Percentiles rank a stretch among this genome's conserved stretches.
Evolutionary conservation across 495 filamentous ascomycete genomes (phyloP).

Genomic region (Aspergillus carlsbadensis): DNA sequence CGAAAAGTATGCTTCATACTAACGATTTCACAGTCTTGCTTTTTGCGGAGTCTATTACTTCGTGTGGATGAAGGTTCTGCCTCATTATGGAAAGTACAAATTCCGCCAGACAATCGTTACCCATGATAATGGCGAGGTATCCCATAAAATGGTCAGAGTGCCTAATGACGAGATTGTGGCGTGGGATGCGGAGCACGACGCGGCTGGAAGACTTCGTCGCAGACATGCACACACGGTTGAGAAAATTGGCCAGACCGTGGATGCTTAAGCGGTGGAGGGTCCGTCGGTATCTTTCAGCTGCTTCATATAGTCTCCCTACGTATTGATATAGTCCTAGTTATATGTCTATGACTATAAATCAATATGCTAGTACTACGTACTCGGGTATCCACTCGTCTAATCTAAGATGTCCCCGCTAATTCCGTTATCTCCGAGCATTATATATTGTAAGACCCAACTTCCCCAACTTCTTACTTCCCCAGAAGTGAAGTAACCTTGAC

Average conservation of each 20-base stretch:
- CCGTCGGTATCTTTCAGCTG: too few species aligned
- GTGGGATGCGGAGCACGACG: conserved; percentile 61
- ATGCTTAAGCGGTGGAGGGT: background rate
- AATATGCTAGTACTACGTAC: too few species aligned
- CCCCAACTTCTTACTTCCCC: background rate
- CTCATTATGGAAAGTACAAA: conserved; percentile 47
- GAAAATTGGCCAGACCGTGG: background rate
- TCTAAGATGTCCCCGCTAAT: background rate
- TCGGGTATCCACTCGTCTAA: too few species aligned
- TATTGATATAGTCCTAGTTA: too few species aligned
- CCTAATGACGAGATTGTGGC: conserved; percentile 42
- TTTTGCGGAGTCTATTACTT: conserved; percentile 56
- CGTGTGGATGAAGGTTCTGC: conserved; percentile 54
- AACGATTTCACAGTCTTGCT: conserved; percentile 33
- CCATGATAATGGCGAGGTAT: conserved; percentile 46
- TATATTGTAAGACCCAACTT: background rate
- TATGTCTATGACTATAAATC: too few species aligned
- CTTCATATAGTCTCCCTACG: too few species aligned
- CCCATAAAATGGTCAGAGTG: conserved; percentile 56
- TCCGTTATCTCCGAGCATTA: conserved; percentile 4
- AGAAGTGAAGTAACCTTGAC: too few species aligned
- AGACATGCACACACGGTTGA: background rate
- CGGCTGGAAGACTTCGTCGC: conserved; percentile 32
- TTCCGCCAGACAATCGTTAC: conserved; percentile 53
- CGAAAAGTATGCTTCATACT: background rate